Percentiles rank a stretch among this genome's conserved stretches.
Conservation (phyloP, 2,329 filamentous ascomycete genomes). For the Clonostachys solani region DNA sequence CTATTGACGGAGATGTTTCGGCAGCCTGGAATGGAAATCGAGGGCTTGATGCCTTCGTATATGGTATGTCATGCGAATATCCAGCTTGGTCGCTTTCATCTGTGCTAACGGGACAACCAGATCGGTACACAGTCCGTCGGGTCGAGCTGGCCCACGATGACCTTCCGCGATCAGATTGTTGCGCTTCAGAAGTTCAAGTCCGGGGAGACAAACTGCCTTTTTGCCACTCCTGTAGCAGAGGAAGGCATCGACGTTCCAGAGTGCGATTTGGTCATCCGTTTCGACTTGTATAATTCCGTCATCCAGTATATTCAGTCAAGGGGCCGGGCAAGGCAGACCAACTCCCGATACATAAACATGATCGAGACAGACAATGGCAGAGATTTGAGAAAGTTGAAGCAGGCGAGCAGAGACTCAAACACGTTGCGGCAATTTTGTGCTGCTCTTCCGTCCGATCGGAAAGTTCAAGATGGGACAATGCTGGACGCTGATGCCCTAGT, state of each 20-base stretch:
- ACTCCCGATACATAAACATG: constrained; percentile 63
- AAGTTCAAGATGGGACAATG: constrained; percentile 23
- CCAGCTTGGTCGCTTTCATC: background rate
- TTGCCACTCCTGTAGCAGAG: constrained; percentile 61
- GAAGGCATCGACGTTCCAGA: constrained; percentile 65
- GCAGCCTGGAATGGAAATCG: constrained; percentile 47
- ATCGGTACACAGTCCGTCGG: constrained; percentile 46
- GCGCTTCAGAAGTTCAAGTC: constrained; percentile 40
- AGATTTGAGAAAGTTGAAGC: constrained; percentile 52
- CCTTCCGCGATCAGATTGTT: constrained; percentile 21
- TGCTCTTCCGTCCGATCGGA: constrained; percentile 68
- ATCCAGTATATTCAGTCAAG: constrained; percentile 57
- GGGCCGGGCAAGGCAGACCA: constrained; percentile 43
- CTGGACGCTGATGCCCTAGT: constrained; percentile 7
- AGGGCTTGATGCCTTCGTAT: constrained; percentile 54
- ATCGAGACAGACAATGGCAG: constrained; percentile 63
- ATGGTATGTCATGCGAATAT: constrained; percentile 44
- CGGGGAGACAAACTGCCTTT: constrained; percentile 50
- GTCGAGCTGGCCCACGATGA: background rate
- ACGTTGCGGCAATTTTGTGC: constrained; percentile 74
- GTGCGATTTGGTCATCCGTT: constrained; percentile 58
- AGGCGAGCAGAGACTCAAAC: constrained; percentile 56
- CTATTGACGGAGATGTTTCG: constrained; percentile 66
- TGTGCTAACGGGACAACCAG: constrained; percentile 18
- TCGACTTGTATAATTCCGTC: constrained; percentile 42